phyloP scores from a whole-genome alignment of 2,329 filamentous ascomycete genomes.

The Beauveria pseudobassiana region DNA sequence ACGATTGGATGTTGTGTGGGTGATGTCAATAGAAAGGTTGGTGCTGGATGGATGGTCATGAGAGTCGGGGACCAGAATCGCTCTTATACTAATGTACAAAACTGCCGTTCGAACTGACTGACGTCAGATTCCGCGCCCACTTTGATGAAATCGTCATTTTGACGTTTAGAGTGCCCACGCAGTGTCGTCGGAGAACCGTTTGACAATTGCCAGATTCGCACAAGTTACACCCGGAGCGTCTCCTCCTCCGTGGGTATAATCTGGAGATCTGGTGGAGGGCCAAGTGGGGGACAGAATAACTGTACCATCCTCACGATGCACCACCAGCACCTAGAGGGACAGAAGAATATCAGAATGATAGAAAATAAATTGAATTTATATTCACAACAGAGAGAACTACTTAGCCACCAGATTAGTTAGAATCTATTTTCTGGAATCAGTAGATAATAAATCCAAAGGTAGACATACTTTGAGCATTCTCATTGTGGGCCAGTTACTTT shows the following conservation, averaged over 20 bases:
- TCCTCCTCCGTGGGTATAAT: neutral
- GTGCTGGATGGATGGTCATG: neutral
- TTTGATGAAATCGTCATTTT: neutral
- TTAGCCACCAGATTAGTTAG: no score
- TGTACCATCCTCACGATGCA: no score
- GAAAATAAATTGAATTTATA: no score
- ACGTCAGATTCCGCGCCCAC: neutral
- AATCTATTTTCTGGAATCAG: no score
- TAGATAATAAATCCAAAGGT: no score
- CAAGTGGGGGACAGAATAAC: neutral
- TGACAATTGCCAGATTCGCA: neutral
- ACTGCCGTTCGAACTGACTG: neutral
- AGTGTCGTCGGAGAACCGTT: neutral
- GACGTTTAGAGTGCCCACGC: neutral
- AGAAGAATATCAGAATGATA: no score
- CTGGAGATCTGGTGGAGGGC: neutral
- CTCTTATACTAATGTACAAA: neutral
- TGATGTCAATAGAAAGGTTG: neutral
- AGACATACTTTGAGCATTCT: no score
- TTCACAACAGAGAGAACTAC: no score
- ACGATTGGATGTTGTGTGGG: neutral
- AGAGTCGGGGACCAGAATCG: no score
- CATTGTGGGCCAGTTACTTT: no score
- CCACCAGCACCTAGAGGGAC: no score
- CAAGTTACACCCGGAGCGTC: neutral